phyloP scores from a whole-genome alignment of 192 early-diverging fungal species.

The Haplosporangium gracile region DNA sequence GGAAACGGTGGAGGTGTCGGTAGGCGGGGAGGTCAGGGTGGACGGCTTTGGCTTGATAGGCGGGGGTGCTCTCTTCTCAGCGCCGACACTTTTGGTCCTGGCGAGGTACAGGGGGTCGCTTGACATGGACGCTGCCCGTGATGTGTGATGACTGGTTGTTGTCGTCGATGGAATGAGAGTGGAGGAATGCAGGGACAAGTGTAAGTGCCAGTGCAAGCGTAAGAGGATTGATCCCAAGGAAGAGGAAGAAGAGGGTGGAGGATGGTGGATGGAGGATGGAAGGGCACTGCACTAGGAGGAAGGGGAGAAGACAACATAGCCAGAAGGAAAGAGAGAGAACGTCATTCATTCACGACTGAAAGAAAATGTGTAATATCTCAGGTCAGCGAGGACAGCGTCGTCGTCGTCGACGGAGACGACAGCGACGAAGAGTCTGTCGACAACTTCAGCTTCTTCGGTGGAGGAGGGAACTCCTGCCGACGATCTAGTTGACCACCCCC shows the following conservation, averaged over 20 bases:
- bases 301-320: background rate
- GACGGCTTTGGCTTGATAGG: conserved; percentile 44
- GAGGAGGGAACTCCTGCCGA: conserved; percentile 11
- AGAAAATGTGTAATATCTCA: background rate
- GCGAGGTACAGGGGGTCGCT: background rate
- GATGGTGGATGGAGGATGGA: background rate
- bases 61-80: conserved; percentile 40
- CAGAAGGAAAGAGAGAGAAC: background rate
- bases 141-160: background rate
- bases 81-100: conserved; percentile 31
- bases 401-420: conserved; percentile 39
- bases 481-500: background rate
- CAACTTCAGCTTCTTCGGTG: conserved; percentile 40
- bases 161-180: no score
- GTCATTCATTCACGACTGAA: background rate
- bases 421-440: conserved; percentile 44
- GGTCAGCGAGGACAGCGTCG: conserved; percentile 37
- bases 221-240: background rate
- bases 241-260: background rate
- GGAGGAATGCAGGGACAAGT: no score
- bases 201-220: no score
- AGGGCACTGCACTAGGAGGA: background rate
- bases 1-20: background rate
- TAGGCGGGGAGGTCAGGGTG: conserved; percentile 17
- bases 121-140: conserved; percentile 1